Evolutionary conservation across 768 basidiomycete genomes (phyloP), one percentile per base, ranked within the genome.

Genomic region (Pholiota microspora): DNA sequence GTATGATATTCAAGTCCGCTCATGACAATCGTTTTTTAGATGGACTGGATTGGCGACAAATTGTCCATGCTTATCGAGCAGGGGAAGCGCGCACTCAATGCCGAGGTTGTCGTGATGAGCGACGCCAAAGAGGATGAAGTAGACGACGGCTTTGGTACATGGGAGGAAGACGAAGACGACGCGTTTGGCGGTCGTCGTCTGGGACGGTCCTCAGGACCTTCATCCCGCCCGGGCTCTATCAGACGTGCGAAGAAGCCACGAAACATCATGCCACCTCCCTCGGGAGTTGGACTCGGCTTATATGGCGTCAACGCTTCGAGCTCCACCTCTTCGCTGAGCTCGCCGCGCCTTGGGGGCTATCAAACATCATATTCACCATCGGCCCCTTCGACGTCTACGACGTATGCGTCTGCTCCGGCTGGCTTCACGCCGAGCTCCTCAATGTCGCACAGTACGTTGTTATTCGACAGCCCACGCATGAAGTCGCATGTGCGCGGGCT

Each of bases 41-140:
- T 92, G 87, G 88, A 90, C 60, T 90, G 88, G 88, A 87, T 92
- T 55, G 86, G 88, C 16, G 84, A 81, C 58, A 83, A 81, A 59
- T 78, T 94, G 27, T 69, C 81, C 24, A 71, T 71, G 56, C 80
- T 93, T 48, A 93, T 94, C 59, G 82, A 84, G 62, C 84, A 93
- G 62, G 92, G 92, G 13, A 84, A 88, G 64, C 83, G 80, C 44
- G 92, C 92, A 0, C 77, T 94, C 6, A 82, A 80, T 12, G 74
- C 79, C n/a, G 89, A 93, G 65, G 77, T 94, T 13, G 90, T 93
- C 7, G 82, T 91, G 3, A 82, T 85, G 80, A 84, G 83, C 56
- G 89, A 91, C 45, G 75, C 77, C 3, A 75, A 84, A 53, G 88
- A 89, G 59, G 89, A 91, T 54, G 85, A 85, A 61, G 80, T 84